These are phyloP conservation scores for Alternaria brassicicola DNA, from an alignment of 2,329 filamentous ascomycete species.

Conservation along the genomic window DNA sequence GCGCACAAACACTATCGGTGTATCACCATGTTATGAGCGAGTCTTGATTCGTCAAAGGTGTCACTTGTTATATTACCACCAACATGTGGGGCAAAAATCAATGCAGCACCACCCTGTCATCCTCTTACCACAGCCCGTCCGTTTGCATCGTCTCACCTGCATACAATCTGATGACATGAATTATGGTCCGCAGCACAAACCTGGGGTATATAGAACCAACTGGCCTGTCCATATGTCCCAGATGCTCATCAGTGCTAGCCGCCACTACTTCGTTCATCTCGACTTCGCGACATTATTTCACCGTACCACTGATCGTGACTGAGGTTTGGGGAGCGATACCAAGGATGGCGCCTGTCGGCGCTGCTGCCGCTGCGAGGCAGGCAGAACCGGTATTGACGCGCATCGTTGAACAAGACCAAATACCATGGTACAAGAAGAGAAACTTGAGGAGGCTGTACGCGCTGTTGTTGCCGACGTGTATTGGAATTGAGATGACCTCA, in stretches of 20 bases:
- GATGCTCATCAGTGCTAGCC: slow-evolving; percentile 1
- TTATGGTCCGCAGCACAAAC: slow-evolving; percentile 2
- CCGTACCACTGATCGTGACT: background rate
- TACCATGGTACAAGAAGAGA: slow-evolving; percentile 49
- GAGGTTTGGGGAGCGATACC: background rate
- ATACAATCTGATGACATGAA: slow-evolving; percentile 4
- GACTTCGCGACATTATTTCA: background rate
- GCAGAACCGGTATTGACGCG: slow-evolving; percentile 51
- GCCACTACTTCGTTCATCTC: background rate
- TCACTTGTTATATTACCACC: slow-evolving; percentile 10
- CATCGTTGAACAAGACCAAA: slow-evolving; percentile 49
- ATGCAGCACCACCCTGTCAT: slow-evolving; percentile 2
- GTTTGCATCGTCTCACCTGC: slow-evolving; percentile 10
- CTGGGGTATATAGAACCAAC: slow-evolving; percentile 16
- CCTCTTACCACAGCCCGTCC: slow-evolving; percentile 1
- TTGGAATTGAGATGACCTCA: slow-evolving; percentile 44
- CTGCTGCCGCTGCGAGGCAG: slow-evolving; percentile 19
- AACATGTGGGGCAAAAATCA: slow-evolving; percentile 18
- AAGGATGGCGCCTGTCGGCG: slow-evolving; percentile 25
- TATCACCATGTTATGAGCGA: background rate
- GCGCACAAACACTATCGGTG: background rate
- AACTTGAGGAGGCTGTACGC: slow-evolving; percentile 47
- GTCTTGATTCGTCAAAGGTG: background rate
- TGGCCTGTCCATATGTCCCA: slow-evolving; percentile 7
- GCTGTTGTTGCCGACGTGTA: slow-evolving; percentile 42